A percentile compares a stretch with the other conserved stretches of the same genome.
Evolutionary conservation across 2,329 filamentous ascomycete genomes (phyloP).

Genomic region (Cytospora chrysosperma): DNA sequence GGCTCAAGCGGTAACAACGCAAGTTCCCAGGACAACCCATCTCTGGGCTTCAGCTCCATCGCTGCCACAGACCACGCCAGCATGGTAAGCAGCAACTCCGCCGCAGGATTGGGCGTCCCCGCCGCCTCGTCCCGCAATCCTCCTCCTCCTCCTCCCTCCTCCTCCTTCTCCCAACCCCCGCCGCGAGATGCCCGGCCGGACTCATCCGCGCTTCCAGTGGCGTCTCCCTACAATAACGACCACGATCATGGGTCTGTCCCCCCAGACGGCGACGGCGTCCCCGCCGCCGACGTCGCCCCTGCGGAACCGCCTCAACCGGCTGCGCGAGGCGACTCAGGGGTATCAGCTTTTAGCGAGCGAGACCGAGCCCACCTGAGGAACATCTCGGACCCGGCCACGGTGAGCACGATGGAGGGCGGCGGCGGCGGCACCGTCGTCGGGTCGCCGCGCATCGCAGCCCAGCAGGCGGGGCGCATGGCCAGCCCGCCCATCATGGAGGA

Average conservation of each 20-base stretch:
- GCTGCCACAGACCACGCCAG: constrained; percentile 35
- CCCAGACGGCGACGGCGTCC: constrained; percentile 12
- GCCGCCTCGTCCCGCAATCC: constrained; percentile 17
- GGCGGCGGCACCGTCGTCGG: constrained; percentile 12
- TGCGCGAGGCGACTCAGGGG: constrained; percentile 36
- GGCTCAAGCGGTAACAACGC: constrained; percentile 27
- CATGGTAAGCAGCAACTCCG: constrained; percentile 28
- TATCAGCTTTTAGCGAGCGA: constrained; percentile 43
- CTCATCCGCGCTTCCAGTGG: constrained; percentile 19
- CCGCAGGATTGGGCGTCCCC: constrained; percentile 22
- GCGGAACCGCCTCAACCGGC: constrained; percentile 19
- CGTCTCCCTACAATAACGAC: constrained; percentile 25
- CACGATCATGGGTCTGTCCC: constrained; percentile 20
- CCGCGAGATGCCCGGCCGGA: constrained; percentile 7
- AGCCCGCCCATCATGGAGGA: constrained; percentile 15
- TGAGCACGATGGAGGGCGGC: constrained; percentile 38
- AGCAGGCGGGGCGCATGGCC: not conserved
- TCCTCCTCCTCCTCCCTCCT: too few relatives aligned
- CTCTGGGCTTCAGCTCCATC: constrained; percentile 30
- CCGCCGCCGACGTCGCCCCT: not conserved
- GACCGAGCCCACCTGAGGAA: constrained; percentile 42
- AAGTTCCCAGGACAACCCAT: constrained; percentile 32
- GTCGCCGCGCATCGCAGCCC: constrained; percentile 11
- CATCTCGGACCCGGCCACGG: constrained; percentile 40
- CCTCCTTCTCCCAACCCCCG: not conserved